Base-by-base conservation (phyloP, 768 basidiomycete genomes). In the Macrolepiota dolichaula region DNA sequence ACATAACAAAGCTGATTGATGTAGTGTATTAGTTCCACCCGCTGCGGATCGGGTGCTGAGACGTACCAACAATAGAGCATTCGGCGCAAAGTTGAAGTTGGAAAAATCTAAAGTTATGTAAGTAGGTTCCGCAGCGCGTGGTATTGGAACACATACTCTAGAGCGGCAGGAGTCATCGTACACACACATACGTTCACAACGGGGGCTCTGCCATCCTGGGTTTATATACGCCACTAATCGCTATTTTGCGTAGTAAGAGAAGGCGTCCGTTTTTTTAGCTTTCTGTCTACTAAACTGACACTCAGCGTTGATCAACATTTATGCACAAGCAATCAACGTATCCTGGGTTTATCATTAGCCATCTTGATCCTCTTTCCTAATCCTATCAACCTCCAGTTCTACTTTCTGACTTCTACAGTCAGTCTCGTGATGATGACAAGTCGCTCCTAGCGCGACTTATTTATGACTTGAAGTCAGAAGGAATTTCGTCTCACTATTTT, bases 61-160 rank as follows among this genome's bases (percentile, higher is more conserved):
- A 13, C 47, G 1, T 11, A 44, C 55, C 38, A 42, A 55, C 44
- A 15, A 40, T 55, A 42, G 55, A 55, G 19, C 44, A 55, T 55
- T 55, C 55, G 24, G 44, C 55, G 36, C 55, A 55, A 25, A 46
- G 44, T n/a, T n/a, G n/a, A n/a, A n/a, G n/a, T 29, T 55, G 55
- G n/a, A 55, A 38, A 35, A 55, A 55, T 46, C 55, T 55, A 1
- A 7, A 15, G 12, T 24, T 9, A 12, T 1, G 19, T 11, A 12
- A 49, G 19, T 49, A 7, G 25, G 25, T 24, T 9, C n/a, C 9
- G 24, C 9, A 12, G 2, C 11, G 47, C 25, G 25, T 6, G 15
- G 47, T 5, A 35, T 10, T 2, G 35, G 15, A 29, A 9, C n/a
- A 52, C 51, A n/a, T 52, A 52, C 51, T 36, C 29, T 11, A 29